Conservation (phyloP, 805 yeast genomes). For the Ogataea saltuana region DNA sequence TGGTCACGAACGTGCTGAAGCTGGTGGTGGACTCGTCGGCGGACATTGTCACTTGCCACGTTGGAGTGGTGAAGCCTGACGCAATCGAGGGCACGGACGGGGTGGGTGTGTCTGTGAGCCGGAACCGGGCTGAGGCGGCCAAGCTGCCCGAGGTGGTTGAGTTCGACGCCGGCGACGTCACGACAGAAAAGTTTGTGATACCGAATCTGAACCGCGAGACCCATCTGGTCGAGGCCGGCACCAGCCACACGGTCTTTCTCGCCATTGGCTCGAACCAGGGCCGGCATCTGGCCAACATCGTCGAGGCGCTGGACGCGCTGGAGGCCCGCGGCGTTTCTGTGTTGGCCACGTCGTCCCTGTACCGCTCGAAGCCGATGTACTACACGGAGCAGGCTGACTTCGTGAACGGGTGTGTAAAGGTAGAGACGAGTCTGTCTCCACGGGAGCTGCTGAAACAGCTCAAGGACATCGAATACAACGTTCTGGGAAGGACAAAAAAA, state of each 20-base stretch:
- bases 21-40: conserved; percentile 23
- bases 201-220: conserved; percentile 35
- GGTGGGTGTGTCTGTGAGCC: conserved; percentile 78
- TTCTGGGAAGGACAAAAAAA: conserved; percentile 68
- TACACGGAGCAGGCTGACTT: conserved; percentile 76
- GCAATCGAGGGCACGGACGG: conserved; percentile 86
- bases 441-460: conserved; percentile 57
- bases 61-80: conserved; percentile 79
- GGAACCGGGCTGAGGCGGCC: conserved; percentile 45
- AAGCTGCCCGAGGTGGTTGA: conserved; percentile 19
- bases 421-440: conserved; percentile 65
- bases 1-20: conserved; percentile 67
- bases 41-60: conserved; percentile 36
- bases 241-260: conserved; percentile 58
- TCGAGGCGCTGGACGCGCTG: conserved; percentile 52
- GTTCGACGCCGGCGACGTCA: conserved; percentile 22
- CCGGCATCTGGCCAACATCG: conserved; percentile 62
- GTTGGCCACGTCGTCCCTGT: conserved; percentile 69
- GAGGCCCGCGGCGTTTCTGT: conserved; percentile 45
- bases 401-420: conserved; percentile 76
- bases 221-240: background rate
- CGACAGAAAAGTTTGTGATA: conserved; percentile 22
- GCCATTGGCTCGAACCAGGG: conserved; percentile 94
- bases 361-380: conserved; percentile 93
- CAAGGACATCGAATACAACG: conserved; percentile 77